Evolutionary conservation across 1,139 yeast genomes (phyloP).

Genomic region (Sugiyamaella castrensis): DNA sequence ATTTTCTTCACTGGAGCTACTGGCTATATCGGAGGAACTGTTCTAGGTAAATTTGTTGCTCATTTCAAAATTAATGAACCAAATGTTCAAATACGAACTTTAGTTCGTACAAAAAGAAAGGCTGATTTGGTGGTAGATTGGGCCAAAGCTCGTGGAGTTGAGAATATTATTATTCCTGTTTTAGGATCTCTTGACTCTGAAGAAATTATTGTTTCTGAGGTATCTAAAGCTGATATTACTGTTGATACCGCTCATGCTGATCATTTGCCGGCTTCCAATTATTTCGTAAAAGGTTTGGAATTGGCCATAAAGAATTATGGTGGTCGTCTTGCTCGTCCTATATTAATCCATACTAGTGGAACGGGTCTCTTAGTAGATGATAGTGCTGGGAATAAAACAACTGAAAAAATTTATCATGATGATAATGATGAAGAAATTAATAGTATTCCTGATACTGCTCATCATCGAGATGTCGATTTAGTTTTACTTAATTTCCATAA

Average conservation of each 20-base stretch:
- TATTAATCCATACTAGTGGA: slow-evolving; percentile 45
- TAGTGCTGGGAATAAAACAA: slow-evolving; percentile 30
- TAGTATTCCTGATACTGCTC: slow-evolving; percentile 36
- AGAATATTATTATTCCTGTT: slow-evolving; percentile 22
- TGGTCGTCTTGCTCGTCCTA: slow-evolving; percentile 29
- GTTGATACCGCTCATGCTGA: slow-evolving; percentile 44
- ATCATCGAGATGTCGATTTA: slow-evolving; percentile 43
- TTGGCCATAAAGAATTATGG: slow-evolving; percentile 13
- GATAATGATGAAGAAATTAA: slow-evolving; percentile 36
- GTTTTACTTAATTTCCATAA: slow-evolving; percentile 21
- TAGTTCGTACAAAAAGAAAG: slow-evolving; percentile 36
- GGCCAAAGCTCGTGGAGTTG: slow-evolving; percentile 25
- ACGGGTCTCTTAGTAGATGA: slow-evolving; percentile 38
- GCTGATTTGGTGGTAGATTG: slow-evolving; percentile 29
- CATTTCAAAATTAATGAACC: slow-evolving; percentile 17
- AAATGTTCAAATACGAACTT: slow-evolving; percentile 30
- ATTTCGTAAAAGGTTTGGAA: slow-evolving; percentile 24
- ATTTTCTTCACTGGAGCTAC: slow-evolving; percentile 38
- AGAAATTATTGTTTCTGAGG: slow-evolving; percentile 31
- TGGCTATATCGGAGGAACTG: slow-evolving; percentile 41
- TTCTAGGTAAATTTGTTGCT: slow-evolving; percentile 33
- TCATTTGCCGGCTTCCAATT: slow-evolving; percentile 38
- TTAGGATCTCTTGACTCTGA: slow-evolving; percentile 34
- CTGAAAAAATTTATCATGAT: slow-evolving; percentile 38
- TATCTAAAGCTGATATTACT: slow-evolving; percentile 34